Evolutionary conservation across 371 early-diverging fungal genomes (phyloP).

Genomic region (Mortierella sp.): DNA sequence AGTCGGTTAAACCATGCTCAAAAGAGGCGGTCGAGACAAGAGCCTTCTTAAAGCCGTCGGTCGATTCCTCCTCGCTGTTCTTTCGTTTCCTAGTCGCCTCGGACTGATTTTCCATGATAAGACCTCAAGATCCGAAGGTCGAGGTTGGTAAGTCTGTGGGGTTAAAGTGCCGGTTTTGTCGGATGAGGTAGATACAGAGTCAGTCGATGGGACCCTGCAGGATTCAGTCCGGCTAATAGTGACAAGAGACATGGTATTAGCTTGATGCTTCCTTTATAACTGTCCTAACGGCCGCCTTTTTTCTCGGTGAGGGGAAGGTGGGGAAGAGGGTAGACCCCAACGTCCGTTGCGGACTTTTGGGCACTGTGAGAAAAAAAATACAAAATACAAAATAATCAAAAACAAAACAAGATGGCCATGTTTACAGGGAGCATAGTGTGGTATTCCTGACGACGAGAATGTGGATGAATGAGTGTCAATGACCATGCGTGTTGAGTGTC

Average conservation of each 20-base stretch:
- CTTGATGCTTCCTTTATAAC: not conserved
- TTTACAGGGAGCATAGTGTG: not conserved
- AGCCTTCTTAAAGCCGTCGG: constrained; percentile 29
- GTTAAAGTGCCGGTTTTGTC: not conserved
- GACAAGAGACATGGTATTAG: not conserved
- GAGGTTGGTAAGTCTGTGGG: not conserved
- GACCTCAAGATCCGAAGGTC: constrained; percentile 2
- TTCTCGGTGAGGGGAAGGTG: not conserved
- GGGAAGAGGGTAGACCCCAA: not conserved
- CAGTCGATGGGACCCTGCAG: not conserved
- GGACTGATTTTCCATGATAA: constrained; percentile 29
- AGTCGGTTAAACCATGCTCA: not conserved
- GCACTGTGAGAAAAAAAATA: not conserved
- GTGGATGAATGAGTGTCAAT: not conserved
- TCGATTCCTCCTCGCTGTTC: constrained; percentile 28
- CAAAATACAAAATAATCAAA: not conserved
- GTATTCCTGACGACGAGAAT: not conserved
- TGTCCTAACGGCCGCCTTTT: not conserved
- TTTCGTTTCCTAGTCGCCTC: constrained; percentile 24
- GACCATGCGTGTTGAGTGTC: not conserved
- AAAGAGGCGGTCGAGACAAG: constrained; percentile 14
- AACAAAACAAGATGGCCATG: not conserved
- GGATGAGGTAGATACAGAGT: not conserved
- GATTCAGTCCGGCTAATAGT: not conserved
- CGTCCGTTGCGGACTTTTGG: constrained; percentile 6